Evolutionary conservation across 2,329 filamentous ascomycete species (phyloP), one percentile per base, ranked within the genome.

Genomic region (Sclerotinia nivalis): DNA sequence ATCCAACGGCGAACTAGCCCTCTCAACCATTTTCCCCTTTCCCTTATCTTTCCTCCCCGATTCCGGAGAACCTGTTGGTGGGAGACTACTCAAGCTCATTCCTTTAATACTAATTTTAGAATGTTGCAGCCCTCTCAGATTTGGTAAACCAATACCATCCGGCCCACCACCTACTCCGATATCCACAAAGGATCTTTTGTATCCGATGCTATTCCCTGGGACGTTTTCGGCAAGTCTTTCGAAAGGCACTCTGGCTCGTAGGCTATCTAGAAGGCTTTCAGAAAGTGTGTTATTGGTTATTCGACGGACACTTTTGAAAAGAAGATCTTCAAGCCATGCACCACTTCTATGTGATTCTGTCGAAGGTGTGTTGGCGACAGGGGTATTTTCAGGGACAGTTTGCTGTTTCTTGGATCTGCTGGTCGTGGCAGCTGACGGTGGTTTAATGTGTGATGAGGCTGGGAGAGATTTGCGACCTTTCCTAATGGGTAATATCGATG

Each of bases 101-200:
- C 60, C 60, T 31, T 66, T 45, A 12, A 64, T 55, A 47, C 61
- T 64, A 25, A 64, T 64, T 25, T 34, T 64, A 28, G 61, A 64
- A 52, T 64, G 47, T n/a, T 52, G 22, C 22, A 69, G 20, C 2
- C 68, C 68, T 8, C 45, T 65, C 13, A 69, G 25, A 43, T 31
- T 66, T 9, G 68, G 37, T 9, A 69, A 25, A 10, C 54, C 50
- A 34, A 66, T 34, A 13, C 49, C 37, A 13, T 31, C 37, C 12
- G 37, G 25, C 1, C 37, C 67, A 47, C 67, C 67, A 13, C 49
- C 52, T 20, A 66, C 8, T 4, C 61, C 52, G n/a, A 66, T 45
- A 28, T 65, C 60, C 18, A 37, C 43, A 31, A 69, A 69, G 4
- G 68, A 69, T n/a, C 68, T 49, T 15, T 66, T 65, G 47, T 69